Evolutionary conservation across 2,329 filamentous ascomycete species (phyloP), one percentile per base, ranked within the genome.

Genomic region (Tolypocladium ophioglossoides): DNA sequence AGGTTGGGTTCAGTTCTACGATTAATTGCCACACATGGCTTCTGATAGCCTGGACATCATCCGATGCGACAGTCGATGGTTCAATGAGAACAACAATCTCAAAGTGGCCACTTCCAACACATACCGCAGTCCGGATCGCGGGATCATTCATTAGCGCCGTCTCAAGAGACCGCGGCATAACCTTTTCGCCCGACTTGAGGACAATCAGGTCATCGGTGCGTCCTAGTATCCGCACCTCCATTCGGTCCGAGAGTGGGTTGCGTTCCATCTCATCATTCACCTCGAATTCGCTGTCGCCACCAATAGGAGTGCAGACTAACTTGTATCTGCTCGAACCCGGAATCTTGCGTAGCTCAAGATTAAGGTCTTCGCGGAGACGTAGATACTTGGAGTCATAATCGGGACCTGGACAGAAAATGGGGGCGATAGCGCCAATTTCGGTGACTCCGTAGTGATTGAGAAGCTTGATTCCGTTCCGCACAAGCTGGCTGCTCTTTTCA

Each of bases 391-490:
- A 66, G 49, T 70, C 59, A 51, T 70, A 69, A 37, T 63, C 61
- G 1, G 57, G 46, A 1, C 51, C 52, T 0, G 67, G 67, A 16
- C 55, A 35, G 54, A 70, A 70, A 9, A 69, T 64, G 0, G 63
- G 65, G 2, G 67, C 63, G 20, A 70, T 54, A 2, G 66, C 61
- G 0, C 68, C 68, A 7, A 65, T 62, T 51, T 70, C 68, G 0
- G 68, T 70, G 3, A 63, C 62, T 5, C 68, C 68, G 47, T 65
- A 70, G 53, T 68, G 66, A 52, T 68, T 69, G 30, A 70, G 55
- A 0, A 70, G 49, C 22, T 59, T 64, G 12, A 68, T 58, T 1
- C 56, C 54, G 12, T 57, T 53, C 1, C 54, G 44, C 6, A 52
- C 54, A 9, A 70, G 54, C 6, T 18, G 51, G 1, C 52, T 51